Evolutionary conservation across 202 grass and related monocot genomes (phyloP), one percentile per base, ranked within the genome.

Genomic region (Cymbopogon flexuosus): DNA sequence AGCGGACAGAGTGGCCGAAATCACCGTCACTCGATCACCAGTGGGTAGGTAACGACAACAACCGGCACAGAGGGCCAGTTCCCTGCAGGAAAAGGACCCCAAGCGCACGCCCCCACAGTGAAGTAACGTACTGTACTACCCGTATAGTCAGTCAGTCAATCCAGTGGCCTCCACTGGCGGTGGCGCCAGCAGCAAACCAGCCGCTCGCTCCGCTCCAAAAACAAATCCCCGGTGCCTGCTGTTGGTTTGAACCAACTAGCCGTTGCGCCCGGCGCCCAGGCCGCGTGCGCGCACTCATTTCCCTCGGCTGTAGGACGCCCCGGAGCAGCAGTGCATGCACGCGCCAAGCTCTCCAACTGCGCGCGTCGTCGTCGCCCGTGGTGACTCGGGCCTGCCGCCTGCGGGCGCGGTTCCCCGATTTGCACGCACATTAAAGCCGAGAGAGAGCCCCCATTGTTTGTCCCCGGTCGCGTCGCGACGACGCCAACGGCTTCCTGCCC

Each of bases 201-300:
- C 10, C 65, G 5, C 11, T 45, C 12, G 43, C 12, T 42, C 8
- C 1, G 39, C 8, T 6, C 45, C 4, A 51, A 51, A 27, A 46
- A 46, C 14, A 39, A 33, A 33, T 5, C 35, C 36, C 49, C 16
- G 16, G 16, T 51, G 46, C 47, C 0, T 18, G 16, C 18, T 16
- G 49, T 19, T 54, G 49, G 49, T 54, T 72, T 49, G 1, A 62
- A 69, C 30, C 29, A 11, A 68, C 51, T 81, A 86, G 78, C 84
- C 84, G 84, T 76, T 81, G 77, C 51, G 70, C 18, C 18, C 18
- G 18, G 77, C 49, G 61, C 52, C n/a, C 43, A 16, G 45, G 14
- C 7, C 37, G 37, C 66, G 64, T 41, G 70, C 15, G 47, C 62
- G 45, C 74, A 51, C 52, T 2, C 56, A 40, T 54, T 49, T 14